These are phyloP conservation scores for Perkinsus marinus DNA, from an alignment of 169 alveolate species.

Conservation along the genomic window DNA sequence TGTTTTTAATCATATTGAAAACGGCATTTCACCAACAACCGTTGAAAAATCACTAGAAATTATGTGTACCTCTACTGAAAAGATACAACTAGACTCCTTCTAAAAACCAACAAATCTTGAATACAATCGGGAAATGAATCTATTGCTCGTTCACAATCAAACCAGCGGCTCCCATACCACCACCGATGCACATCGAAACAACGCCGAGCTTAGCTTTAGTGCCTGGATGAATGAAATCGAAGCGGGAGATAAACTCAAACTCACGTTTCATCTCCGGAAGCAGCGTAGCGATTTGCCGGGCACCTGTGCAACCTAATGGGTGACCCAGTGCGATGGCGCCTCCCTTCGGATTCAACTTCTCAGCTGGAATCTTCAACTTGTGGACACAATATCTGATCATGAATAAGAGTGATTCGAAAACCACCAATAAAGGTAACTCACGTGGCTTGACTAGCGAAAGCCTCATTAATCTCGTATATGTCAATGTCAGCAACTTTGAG, in stretches of 20 bases:
- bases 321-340: slow-evolving; percentile 90
- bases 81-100: too few species aligned
- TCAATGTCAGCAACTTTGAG: slow-evolving; percentile 63
- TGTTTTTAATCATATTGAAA: too few species aligned
- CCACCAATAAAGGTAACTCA: slow-evolving; percentile 8
- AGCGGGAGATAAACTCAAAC: background rate
- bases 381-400: slow-evolving; percentile 25
- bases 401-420: background rate
- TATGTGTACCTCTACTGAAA: too few species aligned
- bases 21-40: too few species aligned
- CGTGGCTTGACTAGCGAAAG: slow-evolving; percentile 78
- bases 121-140: background rate
- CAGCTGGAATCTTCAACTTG: slow-evolving; percentile 55
- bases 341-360: slow-evolving; percentile 77
- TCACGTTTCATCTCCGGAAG: slow-evolving; percentile 63
- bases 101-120: background rate
- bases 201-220: slow-evolving; percentile 66
- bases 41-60: too few species aligned
- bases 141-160: slow-evolving; percentile 13
- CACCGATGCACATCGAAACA: slow-evolving; percentile 81
- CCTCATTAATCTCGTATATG: slow-evolving; percentile 81
- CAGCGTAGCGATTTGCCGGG: slow-evolving; percentile 68
- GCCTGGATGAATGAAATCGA: too few species aligned
- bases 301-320: slow-evolving; percentile 84
- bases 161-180: slow-evolving; percentile 82